Evolutionary conservation across 139 green algal genomes (phyloP).

Genomic region (Edaphochlamys debaryana): DNA sequence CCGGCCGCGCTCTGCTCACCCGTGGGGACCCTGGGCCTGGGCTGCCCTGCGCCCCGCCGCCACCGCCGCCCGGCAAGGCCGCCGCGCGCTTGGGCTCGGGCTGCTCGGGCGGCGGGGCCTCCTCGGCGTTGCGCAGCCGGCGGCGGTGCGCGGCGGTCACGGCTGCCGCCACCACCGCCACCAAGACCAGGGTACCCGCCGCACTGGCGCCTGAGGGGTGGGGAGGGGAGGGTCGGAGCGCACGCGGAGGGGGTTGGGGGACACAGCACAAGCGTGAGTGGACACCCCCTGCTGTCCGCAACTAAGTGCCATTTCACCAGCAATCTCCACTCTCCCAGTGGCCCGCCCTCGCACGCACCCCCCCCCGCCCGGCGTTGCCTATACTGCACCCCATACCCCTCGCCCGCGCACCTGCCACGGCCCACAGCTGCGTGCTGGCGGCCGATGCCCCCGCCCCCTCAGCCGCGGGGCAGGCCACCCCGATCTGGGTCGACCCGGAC

Average conservation of each 20-base stretch:
- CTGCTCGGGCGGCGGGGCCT: too few species aligned
- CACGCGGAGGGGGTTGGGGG: too few species aligned
- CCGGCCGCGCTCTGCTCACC: too few species aligned
- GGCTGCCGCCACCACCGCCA: background rate
- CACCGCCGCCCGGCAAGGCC: too few species aligned
- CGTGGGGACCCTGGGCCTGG: too few species aligned
- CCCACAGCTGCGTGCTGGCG: background rate
- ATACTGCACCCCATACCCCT: background rate
- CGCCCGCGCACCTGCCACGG: background rate
- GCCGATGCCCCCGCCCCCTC: background rate
- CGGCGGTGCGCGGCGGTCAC: constrained; percentile 10
- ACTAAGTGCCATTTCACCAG: background rate
- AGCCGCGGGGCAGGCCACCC: background rate
- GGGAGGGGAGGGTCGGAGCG: too few species aligned
- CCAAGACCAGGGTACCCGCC: constrained; percentile 14
- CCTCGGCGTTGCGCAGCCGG: background rate
- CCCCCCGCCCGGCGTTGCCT: background rate
- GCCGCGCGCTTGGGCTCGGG: too few species aligned
- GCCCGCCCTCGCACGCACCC: background rate
- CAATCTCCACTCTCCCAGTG: background rate
- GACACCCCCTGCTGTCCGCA: too few species aligned
- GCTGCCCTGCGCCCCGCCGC: too few species aligned
- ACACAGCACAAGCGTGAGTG: background rate
- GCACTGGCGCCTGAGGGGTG: background rate
- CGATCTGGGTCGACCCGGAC: constrained; percentile 5